Conservation (phyloP, 805 yeast genomes). For the Barnettozyma pratensis region DNA sequence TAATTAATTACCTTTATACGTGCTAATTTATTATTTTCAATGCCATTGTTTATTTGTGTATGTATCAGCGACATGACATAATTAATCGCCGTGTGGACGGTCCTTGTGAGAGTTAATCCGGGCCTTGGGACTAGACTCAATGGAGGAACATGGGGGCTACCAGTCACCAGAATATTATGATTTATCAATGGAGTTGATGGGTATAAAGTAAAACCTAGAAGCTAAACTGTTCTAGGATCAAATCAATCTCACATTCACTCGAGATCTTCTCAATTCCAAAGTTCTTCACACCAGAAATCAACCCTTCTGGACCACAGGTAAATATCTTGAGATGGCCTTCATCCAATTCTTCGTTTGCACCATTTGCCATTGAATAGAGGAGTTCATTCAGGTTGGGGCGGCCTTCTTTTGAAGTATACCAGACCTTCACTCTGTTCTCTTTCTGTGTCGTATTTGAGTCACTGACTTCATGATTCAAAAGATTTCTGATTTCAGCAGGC, state of each 20-base stretch:
- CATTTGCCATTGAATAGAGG: conserved; percentile 4
- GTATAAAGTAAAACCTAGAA: conserved; percentile 8
- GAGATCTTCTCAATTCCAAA: conserved; percentile 10
- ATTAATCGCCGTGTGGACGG: no score
- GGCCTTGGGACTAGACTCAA: no score
- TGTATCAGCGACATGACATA: no score
- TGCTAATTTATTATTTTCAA: no score
- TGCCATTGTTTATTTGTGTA: no score
- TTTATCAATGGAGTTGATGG: no score
- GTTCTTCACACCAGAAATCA: conserved; percentile 20
- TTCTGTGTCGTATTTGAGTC: no score
- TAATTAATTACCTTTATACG: no score
- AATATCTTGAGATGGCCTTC: conserved; percentile 11
- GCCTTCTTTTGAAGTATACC: conserved; percentile 17
- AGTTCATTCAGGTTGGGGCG: conserved; percentile 18
- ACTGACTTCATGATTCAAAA: not conserved
- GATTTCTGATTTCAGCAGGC: not conserved
- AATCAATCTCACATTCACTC: conserved; percentile 9
- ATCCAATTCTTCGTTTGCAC: not conserved
- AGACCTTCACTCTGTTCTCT: conserved; percentile 7
- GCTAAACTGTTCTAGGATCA: conserved; percentile 20
- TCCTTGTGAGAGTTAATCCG: no score
- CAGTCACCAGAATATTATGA: no score
- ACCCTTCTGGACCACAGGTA: conserved; percentile 23
- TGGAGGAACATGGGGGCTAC: no score